phyloP scores from a whole-genome alignment of 441 rosid genomes.

The Gossypium lobatum region DNA sequence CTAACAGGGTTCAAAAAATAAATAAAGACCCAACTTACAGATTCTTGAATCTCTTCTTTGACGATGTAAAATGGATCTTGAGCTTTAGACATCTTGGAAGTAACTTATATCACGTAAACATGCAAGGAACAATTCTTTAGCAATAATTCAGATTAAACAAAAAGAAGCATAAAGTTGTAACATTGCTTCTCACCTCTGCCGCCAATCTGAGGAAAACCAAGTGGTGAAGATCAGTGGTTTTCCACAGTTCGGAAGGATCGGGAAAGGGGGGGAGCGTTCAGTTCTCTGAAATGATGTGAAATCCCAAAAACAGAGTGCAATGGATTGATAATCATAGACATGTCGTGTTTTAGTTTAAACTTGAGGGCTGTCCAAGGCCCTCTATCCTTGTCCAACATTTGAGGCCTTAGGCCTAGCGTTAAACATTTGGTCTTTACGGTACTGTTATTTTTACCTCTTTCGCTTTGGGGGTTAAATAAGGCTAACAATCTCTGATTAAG shows the following conservation, averaged over 20 bases:
- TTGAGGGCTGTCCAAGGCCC: background rate
- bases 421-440: background rate
- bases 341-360: background rate
- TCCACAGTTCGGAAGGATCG: background rate
- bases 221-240: background rate
- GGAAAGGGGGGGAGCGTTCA: background rate
- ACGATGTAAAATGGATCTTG: constrained; percentile 96
- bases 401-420: background rate
- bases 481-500: too few relatives aligned
- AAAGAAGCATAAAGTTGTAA: background rate
- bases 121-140: background rate
- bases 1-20: background rate
- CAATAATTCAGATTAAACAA: background rate
- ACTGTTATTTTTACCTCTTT: background rate
- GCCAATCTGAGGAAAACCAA: background rate
- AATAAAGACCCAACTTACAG: constrained; percentile 45
- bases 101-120: constrained; percentile 13
- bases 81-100: constrained; percentile 68
- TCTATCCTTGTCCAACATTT: background rate
- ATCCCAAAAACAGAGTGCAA: background rate
- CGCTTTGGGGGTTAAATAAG: too few relatives aligned
- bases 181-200: constrained; percentile 5
- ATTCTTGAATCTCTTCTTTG: constrained; percentile 90
- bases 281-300: background rate
- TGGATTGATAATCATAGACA: background rate